Base-by-base conservation (phyloP, 2,329 filamentous ascomycete genomes). In the Ramularia endophylla region DNA sequence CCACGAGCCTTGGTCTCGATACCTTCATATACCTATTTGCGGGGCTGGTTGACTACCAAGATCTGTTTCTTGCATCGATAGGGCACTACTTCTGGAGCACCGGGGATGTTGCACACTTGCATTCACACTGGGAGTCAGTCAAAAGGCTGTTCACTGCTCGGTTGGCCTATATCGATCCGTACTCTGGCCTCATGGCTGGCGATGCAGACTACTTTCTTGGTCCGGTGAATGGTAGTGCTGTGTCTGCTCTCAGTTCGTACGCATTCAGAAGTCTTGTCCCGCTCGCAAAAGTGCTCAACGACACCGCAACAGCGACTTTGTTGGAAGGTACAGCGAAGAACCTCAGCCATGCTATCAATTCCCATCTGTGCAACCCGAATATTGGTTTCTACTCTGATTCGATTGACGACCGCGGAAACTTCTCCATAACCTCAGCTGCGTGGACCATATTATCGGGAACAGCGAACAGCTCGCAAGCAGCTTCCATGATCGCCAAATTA, bases 251-350 rank as follows among this genome's bases (percentile, higher is more conserved):
- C 4, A 50, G 53, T 28, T 53, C 54, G 2, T 52, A 54, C 15
- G 59, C 60, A 3, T 47, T 65, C 4, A 36, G 53, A 11, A 41
- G 40, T 11, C 43, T 63, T 1, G 51, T 52, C 5, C 46, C 50
- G 9, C 40, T 67, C 8, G 63, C 64, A 11, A 38, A 34, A 17
- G 62, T 59, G 4, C 20, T 62, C n/a, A 52, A 53, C 15, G 63
- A 66, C 20, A 48, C 40, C 1, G 32, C 38, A 6, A 44, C 58
- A 2, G 60, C 55, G 4, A 15, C 28, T n/a, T n/a, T n/a, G n/a
- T n/a, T n/a, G n/a, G n/a, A n/a, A n/a, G n/a, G n/a, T n/a, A n/a
- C n/a, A n/a, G n/a, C n/a, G n/a, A n/a, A n/a, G n/a, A n/a, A n/a
- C n/a, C n/a, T n/a, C n/a, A n/a, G n/a, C n/a, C n/a, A n/a, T n/a